Evolutionary conservation across 116 monocot species (phyloP), one percentile per base, ranked within the genome.

Genomic region (Phalaenopsis hybrid): DNA sequence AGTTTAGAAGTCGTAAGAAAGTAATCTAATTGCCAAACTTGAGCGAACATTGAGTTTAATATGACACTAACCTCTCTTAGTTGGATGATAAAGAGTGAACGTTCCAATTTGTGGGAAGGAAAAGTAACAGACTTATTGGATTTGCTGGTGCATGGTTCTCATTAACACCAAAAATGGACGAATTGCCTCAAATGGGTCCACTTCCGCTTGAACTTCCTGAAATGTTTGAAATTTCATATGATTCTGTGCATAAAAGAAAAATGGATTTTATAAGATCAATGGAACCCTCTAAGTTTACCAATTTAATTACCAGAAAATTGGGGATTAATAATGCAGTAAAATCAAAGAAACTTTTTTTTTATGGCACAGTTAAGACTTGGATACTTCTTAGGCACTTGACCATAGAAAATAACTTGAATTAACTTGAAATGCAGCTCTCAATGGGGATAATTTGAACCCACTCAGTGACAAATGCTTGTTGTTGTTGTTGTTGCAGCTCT

Each of bases 171-270:
- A 95, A 98, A 75, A 95, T 93, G 59, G 93, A 93, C 79, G 94
- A 90, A 85, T 92, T 88, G 8, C 92, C 92, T 95, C 99, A 99
- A 74, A 69, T 85, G 81, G 95, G 82, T 83, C 88, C 90, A 51
- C 86, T 86, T 75, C 88, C 90, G 63, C 84, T 86, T 75, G 88
- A 43, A 65, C 78, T 52, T 83, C 92, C 95, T 92, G 82, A 23
- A 63, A 21, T 63, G 15, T 7, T 63, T 78, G 43, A 20, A 37
- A 41, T 72, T 41, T 72, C 72, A 23, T 28, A 65, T 65, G 21
- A 52, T 52, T 25, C 65, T 65, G n/a, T 21, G 0, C 9, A 23
- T 25, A 52, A 34, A 72, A 72, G 37, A 72, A 72, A 72, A 72
- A 34, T 37, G 15, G 16, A 72, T 41, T 72, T 31, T 31, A 72